Base-by-base conservation (phyloP, 2,329 filamentous ascomycete genomes). In the Alternaria incomplexa region DNA sequence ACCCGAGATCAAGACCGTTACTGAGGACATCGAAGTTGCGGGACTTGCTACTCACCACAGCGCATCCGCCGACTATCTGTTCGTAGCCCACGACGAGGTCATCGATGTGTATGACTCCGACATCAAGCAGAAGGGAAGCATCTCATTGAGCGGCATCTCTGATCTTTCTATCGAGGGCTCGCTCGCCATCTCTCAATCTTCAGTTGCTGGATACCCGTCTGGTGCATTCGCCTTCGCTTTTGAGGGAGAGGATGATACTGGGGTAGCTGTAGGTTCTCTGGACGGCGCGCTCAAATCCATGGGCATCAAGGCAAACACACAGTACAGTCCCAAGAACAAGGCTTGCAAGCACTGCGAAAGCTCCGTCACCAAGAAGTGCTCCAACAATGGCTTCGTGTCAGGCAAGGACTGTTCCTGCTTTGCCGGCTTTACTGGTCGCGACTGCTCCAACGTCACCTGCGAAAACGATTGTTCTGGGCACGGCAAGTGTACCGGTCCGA, bases 151-250 rank as follows among this genome's bases (percentile, higher is more conserved):
- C n/a, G 74, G 75, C 2, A 71, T 77, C 12, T 13, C 66, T 1
- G 68, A 74, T 6, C 63, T 77, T 0, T 72, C 71, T 2, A 70
- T 76, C 8, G 55, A 73, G 58, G 75, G 73, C 8, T 74, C 73
- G 1, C 45, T 77, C 1, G 73, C 73, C 2, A 60, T 77, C 3
- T 36, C 73, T 6, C 75, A 77, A 30, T 62, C 69, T 10, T 20
- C 64, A 3, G 43, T 65, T 11, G 6, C 54, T 13, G 23, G 30
- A 0, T 73, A 68, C n/a, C 66, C 68, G 11, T 64, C 53, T 2
- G 75, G 75, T 0, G 56, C 56, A 2, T 20, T 77, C 23, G 69
- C 72, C 3, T 69, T 77, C 45, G 73, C 71, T 12, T 77, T 76
- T 20, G 72, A 77, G 40, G 71, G 68, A 5, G 66, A 72, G 30